These are phyloP conservation scores for Spinacia oleracea DNA, from an alignment of 179 eudicot species.

Conservation along the genomic window DNA sequence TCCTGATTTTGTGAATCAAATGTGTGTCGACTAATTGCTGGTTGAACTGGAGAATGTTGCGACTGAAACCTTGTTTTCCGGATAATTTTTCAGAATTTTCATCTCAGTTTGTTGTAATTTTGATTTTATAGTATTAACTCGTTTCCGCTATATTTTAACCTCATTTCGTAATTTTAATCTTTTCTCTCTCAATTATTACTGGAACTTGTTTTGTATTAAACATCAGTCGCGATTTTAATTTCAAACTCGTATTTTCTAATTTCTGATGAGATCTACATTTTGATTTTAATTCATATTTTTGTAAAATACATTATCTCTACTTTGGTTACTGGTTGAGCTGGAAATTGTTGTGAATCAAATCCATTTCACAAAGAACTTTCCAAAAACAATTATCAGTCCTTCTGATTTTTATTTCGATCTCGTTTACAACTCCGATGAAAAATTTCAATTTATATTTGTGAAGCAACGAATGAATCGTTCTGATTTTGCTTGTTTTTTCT, in stretches of 20 bases:
- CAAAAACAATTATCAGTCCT: no score
- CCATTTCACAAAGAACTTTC: no score
- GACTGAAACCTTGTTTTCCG: neutral
- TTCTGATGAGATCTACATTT: no score
- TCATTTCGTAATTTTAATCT: neutral
- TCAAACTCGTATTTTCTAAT: no score
- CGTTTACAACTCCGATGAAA: neutral
- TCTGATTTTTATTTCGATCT: neutral
- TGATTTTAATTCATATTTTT: no score
- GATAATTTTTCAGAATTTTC: no score
- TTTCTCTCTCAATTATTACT: neutral
- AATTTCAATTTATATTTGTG: no score
- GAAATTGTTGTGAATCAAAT: neutral
- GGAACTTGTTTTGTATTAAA: neutral
- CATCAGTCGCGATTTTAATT: no score
- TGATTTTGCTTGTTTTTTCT: neutral
- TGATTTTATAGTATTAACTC: no score
- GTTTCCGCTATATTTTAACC: neutral
- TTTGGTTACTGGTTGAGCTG: neutral
- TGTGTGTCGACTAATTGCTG: neutral
- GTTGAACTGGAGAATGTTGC: neutral
- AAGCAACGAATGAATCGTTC: neutral
- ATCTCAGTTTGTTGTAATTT: no score
- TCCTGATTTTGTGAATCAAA: neutral
- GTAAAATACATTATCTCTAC: no score